A percentile compares a stretch with the other conserved stretches of the same genome.
Conservation (phyloP, 2,329 filamentous ascomycete genomes). For the Penicillium sp. region DNA sequence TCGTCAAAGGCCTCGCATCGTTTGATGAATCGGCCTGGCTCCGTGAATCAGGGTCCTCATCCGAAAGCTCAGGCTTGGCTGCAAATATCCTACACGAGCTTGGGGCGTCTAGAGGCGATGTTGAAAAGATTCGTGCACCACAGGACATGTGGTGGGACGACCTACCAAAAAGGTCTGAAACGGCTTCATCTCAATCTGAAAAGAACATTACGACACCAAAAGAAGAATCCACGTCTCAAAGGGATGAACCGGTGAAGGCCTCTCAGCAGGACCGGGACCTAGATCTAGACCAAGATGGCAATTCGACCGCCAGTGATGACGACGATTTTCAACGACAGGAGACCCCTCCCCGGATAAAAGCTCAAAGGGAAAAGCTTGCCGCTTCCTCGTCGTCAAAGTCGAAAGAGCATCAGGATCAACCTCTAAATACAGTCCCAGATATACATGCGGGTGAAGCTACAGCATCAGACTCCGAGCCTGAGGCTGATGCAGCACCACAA, state of each 20-base stretch:
- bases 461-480: conserved; percentile 17
- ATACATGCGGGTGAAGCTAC: conserved; percentile 15
- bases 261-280: neutral
- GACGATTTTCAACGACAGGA: conserved; percentile 43
- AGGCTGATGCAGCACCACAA: conserved; percentile 6
- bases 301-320: conserved; percentile 30
- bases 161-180: conserved; percentile 14
- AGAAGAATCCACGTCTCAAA: neutral
- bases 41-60: conserved; percentile 22
- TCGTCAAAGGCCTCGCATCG: conserved; percentile 55
- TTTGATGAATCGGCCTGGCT: conserved; percentile 55
- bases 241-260: neutral
- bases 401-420: conserved; percentile 7
- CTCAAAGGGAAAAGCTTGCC: conserved; percentile 5
- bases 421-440: neutral
- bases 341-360: conserved; percentile 33
- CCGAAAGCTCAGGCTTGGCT: conserved; percentile 20
- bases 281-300: conserved; percentile 16
- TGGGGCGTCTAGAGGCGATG: conserved; percentile 9
- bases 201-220: neutral
- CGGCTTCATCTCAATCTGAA: conserved; percentile 1
- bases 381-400: neutral
- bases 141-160: conserved; percentile 37
- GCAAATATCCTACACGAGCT: conserved; percentile 28
- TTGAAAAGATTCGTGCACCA: conserved; percentile 17